Evolutionary conservation across 495 filamentous ascomycete species (phyloP), one percentile per base, ranked within the genome.

Genomic region (Xylaria sp.): DNA sequence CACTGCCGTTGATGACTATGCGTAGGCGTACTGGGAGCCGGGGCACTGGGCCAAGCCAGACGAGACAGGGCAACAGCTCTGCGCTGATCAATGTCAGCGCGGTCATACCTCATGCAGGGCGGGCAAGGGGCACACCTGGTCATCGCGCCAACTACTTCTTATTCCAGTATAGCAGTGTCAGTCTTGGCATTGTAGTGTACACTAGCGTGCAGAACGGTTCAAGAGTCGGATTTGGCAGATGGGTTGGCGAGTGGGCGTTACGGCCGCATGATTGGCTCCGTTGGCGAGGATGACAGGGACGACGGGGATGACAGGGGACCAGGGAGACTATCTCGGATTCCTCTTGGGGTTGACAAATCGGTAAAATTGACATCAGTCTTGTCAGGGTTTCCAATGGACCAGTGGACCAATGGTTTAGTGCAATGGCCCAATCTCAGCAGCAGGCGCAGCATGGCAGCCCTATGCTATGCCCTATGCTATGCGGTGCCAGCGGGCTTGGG

Each of bases 311-410:
- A 37, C 35, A 8, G 8, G n/a, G 43, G 61, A 24, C n/a, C 9
- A 9, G 43, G 61, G 26, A 19, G 53, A 50, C 19, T 35, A 48
- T 50, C 24, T 21, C n/a, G n/a, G n/a, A n/a, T n/a, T n/a, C n/a
- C n/a, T n/a, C n/a, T n/a, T 67, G 31, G 64, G 46, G 46, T 43
- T 67, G 64, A 67, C 64, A 67, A 67, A 67, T 67, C 14, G 35
- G 35, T 67, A 55, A 67, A 55, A 41, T 67, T 67, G 64, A 55
- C 46, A 55, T 48, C 64, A 29, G 31, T 31, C 33, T 40, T 31
- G 46, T 55, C 63, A 50, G 62, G 44, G 17, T 24, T 1, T 52
- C n/a, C n/a, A n/a, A n/a, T n/a, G n/a, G n/a, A n/a, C n/a, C n/a
- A n/a, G n/a, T n/a, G n/a, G n/a, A n/a, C n/a, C n/a, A n/a, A n/a